Conservation (phyloP, 1,139 yeast species). For the Trichomonascaceae sp. region DNA sequence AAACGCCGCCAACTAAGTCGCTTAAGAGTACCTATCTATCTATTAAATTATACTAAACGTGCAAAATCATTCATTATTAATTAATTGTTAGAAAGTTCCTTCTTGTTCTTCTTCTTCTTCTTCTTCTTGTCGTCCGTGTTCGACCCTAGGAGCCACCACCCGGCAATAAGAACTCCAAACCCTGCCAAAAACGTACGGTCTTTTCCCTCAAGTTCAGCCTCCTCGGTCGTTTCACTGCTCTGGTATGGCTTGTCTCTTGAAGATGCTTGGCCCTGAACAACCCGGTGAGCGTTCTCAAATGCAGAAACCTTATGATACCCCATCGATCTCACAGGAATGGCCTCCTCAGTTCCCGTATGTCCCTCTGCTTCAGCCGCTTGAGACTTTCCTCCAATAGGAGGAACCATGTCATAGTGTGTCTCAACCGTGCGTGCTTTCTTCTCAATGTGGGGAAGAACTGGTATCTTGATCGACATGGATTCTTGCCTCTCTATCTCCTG, state of each 20-base stretch:
- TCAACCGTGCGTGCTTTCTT: background rate
- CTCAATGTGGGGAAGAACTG: background rate
- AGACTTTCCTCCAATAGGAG: background rate
- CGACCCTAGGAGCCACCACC: conserved; percentile 24
- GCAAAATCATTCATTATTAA: too few relatives aligned
- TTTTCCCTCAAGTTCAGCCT: conserved; percentile 11
- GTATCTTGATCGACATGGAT: background rate
- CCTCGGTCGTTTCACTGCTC: conserved; percentile 1
- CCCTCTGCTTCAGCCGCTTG: background rate
- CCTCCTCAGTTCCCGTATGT: conserved; percentile 2
- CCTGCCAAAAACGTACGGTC: conserved; percentile 22
- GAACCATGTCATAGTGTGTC: background rate
- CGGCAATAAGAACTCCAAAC: conserved; percentile 21
- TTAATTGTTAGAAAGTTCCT: too few relatives aligned
- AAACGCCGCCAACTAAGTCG: too few relatives aligned
- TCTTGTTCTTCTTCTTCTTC: too few relatives aligned
- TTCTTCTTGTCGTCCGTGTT: conserved; percentile 10
- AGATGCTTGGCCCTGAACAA: background rate
- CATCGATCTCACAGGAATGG: background rate
- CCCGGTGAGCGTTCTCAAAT: background rate
- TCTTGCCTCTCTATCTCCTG: background rate
- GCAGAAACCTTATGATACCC: background rate
- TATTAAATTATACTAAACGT: too few relatives aligned
- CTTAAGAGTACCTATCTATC: too few relatives aligned
- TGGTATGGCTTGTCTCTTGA: conserved; percentile 2